Percentiles rank a stretch among this genome's conserved stretches.
Conservation (phyloP, 306 rosid genomes). For the Hippophae tibetana region DNA sequence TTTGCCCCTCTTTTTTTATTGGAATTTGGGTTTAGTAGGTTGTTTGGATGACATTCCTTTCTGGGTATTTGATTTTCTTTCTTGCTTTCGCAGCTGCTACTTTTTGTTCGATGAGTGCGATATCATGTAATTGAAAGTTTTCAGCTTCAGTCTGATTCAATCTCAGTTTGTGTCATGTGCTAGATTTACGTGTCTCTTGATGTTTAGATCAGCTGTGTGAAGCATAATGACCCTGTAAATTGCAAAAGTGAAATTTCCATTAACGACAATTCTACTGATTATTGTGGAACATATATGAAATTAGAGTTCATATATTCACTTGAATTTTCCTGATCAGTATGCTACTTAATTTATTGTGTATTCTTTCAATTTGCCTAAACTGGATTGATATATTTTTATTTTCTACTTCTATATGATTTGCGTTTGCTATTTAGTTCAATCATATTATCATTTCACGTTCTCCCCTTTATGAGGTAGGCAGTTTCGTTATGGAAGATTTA, state of each 20-base stretch:
- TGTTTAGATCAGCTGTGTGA: too few species aligned
- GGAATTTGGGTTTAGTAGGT: neutral
- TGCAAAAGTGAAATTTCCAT: too few species aligned
- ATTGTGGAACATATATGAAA: too few species aligned
- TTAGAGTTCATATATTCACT: neutral
- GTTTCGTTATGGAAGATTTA: constrained; percentile 59
- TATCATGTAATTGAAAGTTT: too few species aligned
- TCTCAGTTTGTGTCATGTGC: too few species aligned
- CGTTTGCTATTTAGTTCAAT: neutral
- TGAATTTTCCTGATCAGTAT: too few species aligned
- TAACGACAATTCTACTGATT: too few species aligned
- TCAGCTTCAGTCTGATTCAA: too few species aligned
- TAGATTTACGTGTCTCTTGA: too few species aligned
- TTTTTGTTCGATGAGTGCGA: too few species aligned
- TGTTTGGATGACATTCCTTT: neutral
- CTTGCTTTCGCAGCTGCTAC: too few species aligned
- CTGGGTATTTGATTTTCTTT: neutral
- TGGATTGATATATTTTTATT: neutral
- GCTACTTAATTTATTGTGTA: neutral
- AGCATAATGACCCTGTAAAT: too few species aligned
- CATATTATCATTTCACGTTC: constrained; percentile 27
- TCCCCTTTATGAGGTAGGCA: constrained; percentile 28
- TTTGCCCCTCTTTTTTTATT: neutral
- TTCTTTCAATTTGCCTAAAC: neutral
- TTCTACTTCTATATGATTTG: constrained; percentile 6